Percentiles rank a stretch among this genome's conserved stretches.
Evolutionary conservation across 176 grass and related monocot species (phyloP).

Genomic region (Thinopyrum elongatum): DNA sequence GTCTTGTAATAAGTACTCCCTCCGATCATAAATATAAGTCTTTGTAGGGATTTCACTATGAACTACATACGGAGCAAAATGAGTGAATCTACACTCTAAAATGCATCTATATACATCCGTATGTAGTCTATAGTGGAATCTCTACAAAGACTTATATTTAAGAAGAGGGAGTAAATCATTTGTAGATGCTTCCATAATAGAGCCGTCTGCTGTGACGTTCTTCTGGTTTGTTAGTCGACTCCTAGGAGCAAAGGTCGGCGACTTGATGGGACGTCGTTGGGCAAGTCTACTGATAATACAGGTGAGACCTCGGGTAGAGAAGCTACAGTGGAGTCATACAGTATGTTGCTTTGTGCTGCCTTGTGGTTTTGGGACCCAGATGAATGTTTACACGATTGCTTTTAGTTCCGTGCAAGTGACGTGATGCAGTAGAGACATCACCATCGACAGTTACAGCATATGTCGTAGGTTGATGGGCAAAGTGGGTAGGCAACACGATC

Average conservation of each 20-base stretch:
- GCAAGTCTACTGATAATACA: neutral
- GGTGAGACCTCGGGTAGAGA: neutral
- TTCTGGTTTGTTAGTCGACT: neutral
- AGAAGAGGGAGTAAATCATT: no score
- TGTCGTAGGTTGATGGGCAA: neutral
- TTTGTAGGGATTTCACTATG: no score
- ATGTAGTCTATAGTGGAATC: no score
- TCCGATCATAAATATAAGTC: no score
- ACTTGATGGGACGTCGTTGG: neutral
- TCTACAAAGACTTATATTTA: no score
- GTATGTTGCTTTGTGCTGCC: neutral
- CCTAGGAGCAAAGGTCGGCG: neutral
- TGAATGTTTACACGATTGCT: neutral
- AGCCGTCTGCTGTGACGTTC: neutral
- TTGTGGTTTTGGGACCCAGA: neutral
- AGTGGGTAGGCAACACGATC: neutral
- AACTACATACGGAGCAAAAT: no score
- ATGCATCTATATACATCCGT: no score
- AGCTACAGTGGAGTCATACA: neutral
- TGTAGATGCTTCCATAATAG: neutral
- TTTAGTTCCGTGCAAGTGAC: neutral
- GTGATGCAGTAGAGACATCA: neutral
- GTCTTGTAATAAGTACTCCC: constrained; percentile 15
- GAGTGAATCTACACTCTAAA: no score
- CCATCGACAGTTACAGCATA: no score